Conservation (phyloP, 345 rosid species). For the Hibiscus tridactylites region DNA sequence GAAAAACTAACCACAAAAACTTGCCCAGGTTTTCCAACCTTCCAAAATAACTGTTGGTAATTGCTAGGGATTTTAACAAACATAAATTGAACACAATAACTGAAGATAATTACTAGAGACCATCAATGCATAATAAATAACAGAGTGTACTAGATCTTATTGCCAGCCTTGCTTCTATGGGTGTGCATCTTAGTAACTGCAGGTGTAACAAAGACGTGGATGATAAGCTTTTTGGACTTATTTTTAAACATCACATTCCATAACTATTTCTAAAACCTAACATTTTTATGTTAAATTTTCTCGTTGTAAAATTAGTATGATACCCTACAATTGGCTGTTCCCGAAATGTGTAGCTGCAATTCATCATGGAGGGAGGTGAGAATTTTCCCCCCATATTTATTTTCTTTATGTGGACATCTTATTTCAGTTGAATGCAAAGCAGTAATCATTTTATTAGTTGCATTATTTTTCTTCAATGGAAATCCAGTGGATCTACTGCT, state of each 20-base stretch:
- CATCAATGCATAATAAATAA: too few relatives aligned
- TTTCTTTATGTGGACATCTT: not conserved
- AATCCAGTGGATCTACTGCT: constrained; percentile 72
- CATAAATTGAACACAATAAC: too few relatives aligned
- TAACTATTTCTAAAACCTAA: not conserved
- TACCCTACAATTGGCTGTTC: constrained; percentile 70
- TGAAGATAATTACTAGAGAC: too few relatives aligned
- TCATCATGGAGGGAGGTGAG: constrained; percentile 94
- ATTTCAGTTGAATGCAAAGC: constrained; percentile 5
- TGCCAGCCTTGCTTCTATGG: too few relatives aligned
- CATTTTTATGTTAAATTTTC: constrained; percentile 1
- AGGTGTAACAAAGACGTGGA: too few relatives aligned
- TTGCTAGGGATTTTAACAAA: too few relatives aligned
- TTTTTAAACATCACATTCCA: not conserved
- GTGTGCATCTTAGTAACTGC: too few relatives aligned
- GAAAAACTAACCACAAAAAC: too few relatives aligned
- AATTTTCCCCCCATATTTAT: not conserved
- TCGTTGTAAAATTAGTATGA: constrained; percentile 34
- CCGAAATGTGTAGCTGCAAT: constrained; percentile 62
- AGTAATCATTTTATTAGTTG: not conserved
- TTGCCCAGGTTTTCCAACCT: too few relatives aligned
- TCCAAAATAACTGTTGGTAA: too few relatives aligned
- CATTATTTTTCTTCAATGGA: not conserved
- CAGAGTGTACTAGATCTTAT: too few relatives aligned
- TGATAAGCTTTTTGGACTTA: not conserved